Conservation (phyloP, 345 rosid species). For the Draba incana region DNA sequence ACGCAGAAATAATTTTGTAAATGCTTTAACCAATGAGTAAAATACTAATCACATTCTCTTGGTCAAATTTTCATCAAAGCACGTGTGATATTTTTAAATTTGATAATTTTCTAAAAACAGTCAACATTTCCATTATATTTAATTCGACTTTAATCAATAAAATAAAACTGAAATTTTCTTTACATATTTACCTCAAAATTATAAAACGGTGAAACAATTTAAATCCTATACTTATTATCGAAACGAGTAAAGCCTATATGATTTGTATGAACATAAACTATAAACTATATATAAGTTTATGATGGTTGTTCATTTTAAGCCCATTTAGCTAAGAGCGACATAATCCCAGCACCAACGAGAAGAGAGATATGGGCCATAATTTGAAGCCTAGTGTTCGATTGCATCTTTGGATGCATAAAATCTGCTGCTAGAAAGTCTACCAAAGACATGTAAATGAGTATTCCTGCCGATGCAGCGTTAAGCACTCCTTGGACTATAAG, state of each 20-base stretch:
- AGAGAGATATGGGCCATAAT: constrained; percentile 49
- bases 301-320: constrained; percentile 22
- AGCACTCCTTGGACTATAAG: constrained; percentile 56
- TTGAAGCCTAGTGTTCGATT: constrained; percentile 46
- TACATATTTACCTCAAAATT: constrained; percentile 7
- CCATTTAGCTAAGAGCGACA: constrained; percentile 54
- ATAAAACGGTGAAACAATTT: neutral
- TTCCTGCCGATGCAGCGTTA: constrained; percentile 63
- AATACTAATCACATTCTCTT: neutral
- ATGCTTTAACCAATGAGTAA: neutral
- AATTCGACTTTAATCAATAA: neutral
- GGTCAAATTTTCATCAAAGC: neutral
- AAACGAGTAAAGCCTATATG: neutral
- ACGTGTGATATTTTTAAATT: neutral
- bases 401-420: constrained; percentile 57
- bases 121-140: neutral
- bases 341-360: constrained; percentile 53
- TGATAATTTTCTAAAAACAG: neutral
- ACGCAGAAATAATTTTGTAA: neutral
- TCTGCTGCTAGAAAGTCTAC: constrained; percentile 72
- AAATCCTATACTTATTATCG: neutral
- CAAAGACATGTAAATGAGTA: constrained; percentile 70
- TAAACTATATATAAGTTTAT: constrained; percentile 1
- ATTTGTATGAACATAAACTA: neutral
- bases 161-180: neutral